Conservation (phyloP, 2,329 filamentous ascomycete genomes). For the Taxawa tesnikishii region DNA sequence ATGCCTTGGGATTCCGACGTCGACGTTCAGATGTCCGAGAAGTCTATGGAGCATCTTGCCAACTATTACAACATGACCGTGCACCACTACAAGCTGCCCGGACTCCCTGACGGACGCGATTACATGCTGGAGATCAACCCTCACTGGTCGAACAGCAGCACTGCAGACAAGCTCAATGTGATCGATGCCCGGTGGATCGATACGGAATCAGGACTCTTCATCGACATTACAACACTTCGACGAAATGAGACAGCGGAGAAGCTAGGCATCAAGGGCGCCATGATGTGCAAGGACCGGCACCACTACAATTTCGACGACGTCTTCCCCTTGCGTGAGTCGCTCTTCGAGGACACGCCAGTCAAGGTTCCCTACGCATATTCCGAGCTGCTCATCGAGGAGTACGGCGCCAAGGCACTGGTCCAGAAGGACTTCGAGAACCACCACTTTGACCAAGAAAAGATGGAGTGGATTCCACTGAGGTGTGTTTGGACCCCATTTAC, state of each 20-base stretch:
- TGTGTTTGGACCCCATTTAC: no score
- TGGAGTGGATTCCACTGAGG: slow-evolving; percentile 17
- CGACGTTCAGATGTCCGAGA: slow-evolving; percentile 46
- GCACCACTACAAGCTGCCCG: slow-evolving; percentile 27
- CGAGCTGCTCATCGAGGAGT: slow-evolving; percentile 42
- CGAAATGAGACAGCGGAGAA: slow-evolving; percentile 28
- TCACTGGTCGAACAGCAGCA: slow-evolving; percentile 33
- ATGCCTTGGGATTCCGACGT: slow-evolving; percentile 52
- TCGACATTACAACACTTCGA: slow-evolving; percentile 48
- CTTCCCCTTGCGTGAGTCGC: slow-evolving; percentile 42
- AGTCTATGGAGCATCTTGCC: slow-evolving; percentile 42
- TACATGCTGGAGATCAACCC: slow-evolving; percentile 51
- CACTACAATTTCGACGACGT: slow-evolving; percentile 40
- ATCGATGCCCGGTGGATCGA: slow-evolving; percentile 53
- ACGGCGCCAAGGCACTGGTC: slow-evolving; percentile 37
- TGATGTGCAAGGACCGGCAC: slow-evolving; percentile 48
- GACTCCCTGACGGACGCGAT: slow-evolving; percentile 14
- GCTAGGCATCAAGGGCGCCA: slow-evolving; percentile 25
- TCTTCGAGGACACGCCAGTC: slow-evolving; percentile 41
- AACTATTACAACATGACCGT: slow-evolving; percentile 51
- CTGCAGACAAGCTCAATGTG: slow-evolving; percentile 37
- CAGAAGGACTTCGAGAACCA: slow-evolving; percentile 33
- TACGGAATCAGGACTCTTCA: slow-evolving; percentile 45
- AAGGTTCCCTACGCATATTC: slow-evolving; percentile 46
- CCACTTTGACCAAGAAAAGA: slow-evolving; percentile 22